These are phyloP conservation scores for Aspergillus aculeatinus DNA, from an alignment of 2,329 filamentous ascomycete species.

Conservation along the genomic window DNA sequence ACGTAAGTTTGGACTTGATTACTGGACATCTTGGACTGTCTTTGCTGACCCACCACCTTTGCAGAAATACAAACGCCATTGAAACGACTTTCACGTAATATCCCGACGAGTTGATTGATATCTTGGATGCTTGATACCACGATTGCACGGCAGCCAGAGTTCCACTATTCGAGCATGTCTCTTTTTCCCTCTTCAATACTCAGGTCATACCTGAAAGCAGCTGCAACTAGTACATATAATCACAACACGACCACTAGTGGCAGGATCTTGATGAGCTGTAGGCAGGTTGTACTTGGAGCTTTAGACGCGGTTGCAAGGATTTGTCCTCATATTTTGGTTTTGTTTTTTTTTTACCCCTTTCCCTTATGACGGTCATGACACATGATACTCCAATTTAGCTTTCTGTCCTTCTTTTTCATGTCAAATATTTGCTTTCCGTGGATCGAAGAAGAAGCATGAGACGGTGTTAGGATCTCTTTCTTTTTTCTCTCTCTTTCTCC, in stretches of 20 bases:
- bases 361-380: neutral
- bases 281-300: constrained; percentile 2
- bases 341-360: neutral
- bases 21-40: neutral
- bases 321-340: neutral
- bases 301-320: neutral
- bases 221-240: no score
- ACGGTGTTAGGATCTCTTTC: neutral
- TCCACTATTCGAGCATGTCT: neutral
- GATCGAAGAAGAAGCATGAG: neutral
- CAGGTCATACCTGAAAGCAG: neutral
- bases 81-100: constrained; percentile 1
- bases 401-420: neutral
- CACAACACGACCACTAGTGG: no score
- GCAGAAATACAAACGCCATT: constrained; percentile 48
- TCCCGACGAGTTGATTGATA: neutral
- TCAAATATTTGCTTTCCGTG: neutral
- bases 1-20: constrained; percentile 62
- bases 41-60: neutral
- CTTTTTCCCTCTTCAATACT: neutral
- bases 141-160: neutral
- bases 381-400: constrained; percentile 8
- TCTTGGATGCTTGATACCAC: neutral
- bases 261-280: neutral
- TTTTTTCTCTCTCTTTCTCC: no score